These are phyloP conservation scores for Amanita fuliginea DNA, from an alignment of 768 basidiomycete genomes.

Conservation along the genomic window DNA sequence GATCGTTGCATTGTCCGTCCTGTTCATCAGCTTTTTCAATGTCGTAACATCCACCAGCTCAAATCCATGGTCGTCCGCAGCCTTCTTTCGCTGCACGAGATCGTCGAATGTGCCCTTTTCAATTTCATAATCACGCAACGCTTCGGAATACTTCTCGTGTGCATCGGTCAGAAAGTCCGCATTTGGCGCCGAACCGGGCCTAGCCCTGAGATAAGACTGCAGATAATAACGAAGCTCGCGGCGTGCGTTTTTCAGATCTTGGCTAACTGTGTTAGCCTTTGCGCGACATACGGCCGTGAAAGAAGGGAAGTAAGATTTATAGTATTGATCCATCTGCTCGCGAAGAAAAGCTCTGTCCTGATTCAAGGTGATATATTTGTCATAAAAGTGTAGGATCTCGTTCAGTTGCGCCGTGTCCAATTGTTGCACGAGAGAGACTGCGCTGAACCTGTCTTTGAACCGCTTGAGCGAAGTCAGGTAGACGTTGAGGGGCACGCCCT, in stretches of 20 bases:
- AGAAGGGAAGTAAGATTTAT: neutral
- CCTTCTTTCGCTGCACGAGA: neutral
- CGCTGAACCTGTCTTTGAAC: constrained; percentile 6
- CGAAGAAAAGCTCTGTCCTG: constrained; percentile 1
- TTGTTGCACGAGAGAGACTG: constrained; percentile 3
- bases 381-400: constrained; percentile 1
- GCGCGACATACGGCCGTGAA: neutral
- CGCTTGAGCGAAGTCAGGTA: constrained; percentile 8
- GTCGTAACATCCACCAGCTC: neutral
- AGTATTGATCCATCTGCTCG: neutral
- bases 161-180: neutral
- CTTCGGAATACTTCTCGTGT: neutral
- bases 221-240: neutral
- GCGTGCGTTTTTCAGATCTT: neutral
- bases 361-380: constrained; percentile 4
- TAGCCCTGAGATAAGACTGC: neutral
- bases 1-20: constrained; percentile 8
- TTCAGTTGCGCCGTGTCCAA: constrained; percentile 1
- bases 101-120: neutral
- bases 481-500: constrained; percentile 10
- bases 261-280: neutral
- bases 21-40: constrained; percentile 6
- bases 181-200: neutral
- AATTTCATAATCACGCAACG: neutral
- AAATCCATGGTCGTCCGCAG: neutral